Evolutionary conservation across 306 rosid species (phyloP).

Genomic region (Cucurbita moschata): DNA sequence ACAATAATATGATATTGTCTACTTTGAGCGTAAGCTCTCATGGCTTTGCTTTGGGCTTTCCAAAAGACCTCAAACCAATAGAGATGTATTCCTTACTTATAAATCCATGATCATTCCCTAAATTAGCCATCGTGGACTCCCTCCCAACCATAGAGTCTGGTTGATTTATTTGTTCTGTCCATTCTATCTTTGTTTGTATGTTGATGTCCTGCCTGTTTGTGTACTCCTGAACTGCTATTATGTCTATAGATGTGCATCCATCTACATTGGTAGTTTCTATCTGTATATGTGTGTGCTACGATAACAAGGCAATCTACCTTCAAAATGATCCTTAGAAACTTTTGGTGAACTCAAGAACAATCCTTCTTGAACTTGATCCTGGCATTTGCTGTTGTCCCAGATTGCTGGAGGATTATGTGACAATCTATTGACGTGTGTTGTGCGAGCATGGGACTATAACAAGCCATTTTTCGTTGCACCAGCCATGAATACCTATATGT

Average conservation of each 20-base stretch:
- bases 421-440: conserved; percentile 62
- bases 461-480: conserved; percentile 77
- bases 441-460: conserved; percentile 75
- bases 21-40: too few species aligned
- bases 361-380: background rate
- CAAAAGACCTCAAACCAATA: too few species aligned
- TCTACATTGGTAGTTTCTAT: background rate
- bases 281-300: background rate
- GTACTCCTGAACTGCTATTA: background rate
- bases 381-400: conserved; percentile 18
- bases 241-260: background rate
- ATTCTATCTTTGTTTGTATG: background rate
- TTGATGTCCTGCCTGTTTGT: background rate
- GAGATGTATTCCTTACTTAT: too few species aligned
- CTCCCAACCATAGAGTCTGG: background rate
- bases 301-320: background rate
- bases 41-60: too few species aligned
- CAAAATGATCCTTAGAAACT: background rate
- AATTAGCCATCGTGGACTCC: too few species aligned
- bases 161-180: background rate
- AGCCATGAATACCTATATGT: conserved; percentile 61
- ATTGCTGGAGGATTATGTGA: conserved; percentile 74
- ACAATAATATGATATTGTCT: too few species aligned
- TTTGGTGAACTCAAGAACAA: background rate
- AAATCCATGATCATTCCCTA: too few species aligned